Percentiles rank a stretch among this genome's conserved stretches.
Evolutionary conservation across 2,329 filamentous ascomycete genomes (phyloP).

Genomic region (Penicillium psychrosexuale): DNA sequence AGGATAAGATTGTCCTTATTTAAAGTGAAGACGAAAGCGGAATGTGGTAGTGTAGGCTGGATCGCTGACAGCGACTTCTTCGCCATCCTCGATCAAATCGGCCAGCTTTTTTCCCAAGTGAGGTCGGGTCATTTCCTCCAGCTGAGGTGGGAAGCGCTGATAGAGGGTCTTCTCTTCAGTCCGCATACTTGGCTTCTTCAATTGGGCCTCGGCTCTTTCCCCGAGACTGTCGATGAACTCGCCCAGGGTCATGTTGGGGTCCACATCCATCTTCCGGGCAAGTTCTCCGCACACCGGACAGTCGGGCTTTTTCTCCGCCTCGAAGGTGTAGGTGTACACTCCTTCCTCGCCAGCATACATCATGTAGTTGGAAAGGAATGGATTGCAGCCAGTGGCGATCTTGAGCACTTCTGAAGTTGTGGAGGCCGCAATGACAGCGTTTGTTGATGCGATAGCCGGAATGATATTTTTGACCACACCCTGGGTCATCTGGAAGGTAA

Average conservation of each 20-base stretch:
- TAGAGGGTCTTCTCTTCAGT: constrained; percentile 81
- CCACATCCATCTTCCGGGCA: constrained; percentile 70
- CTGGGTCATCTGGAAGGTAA: constrained; percentile 94
- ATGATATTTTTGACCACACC: constrained; percentile 99
- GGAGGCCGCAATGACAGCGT: constrained; percentile 90
- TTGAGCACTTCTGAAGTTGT: constrained; percentile 98
- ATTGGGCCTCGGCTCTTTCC: constrained; percentile 78
- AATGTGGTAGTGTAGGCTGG: constrained; percentile 78
- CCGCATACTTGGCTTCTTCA: constrained; percentile 88
- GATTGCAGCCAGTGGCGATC: constrained; percentile 78
- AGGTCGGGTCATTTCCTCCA: constrained; percentile 78
- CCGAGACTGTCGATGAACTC: constrained; percentile 84
- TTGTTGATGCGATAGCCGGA: constrained; percentile 94
- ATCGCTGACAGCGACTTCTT: constrained; percentile 90
- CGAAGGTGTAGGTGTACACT: constrained; percentile 96
- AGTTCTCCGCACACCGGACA: constrained; percentile 90
- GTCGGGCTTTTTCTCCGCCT: constrained; percentile 88
- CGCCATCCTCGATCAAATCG: constrained; percentile 74
- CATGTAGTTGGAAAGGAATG: constrained; percentile 91
- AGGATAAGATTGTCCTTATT: constrained; percentile 13
- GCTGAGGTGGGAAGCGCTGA: constrained; percentile 75
- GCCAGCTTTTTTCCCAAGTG: constrained; percentile 76
- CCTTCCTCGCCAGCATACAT: constrained; percentile 97
- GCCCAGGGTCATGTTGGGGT: constrained; percentile 68
- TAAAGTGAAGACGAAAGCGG: constrained; percentile 57